A percentile compares a stretch with the other conserved stretches of the same genome.
phyloP scores from a whole-genome alignment of 257 asterid genomes.

The Galeopsis tetrahit region DNA sequence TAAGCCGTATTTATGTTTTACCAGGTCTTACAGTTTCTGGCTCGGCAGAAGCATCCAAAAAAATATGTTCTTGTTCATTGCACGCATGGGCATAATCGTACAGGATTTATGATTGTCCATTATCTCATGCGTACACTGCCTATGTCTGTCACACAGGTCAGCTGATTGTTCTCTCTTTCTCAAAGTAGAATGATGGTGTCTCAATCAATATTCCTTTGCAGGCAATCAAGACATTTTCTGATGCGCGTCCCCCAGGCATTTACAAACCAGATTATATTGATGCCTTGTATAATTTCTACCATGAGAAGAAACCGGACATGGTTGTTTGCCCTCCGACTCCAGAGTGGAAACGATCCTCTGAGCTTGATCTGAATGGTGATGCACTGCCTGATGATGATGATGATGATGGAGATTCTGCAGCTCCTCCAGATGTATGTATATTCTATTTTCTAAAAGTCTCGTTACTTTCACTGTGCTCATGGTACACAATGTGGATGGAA shows the following conservation, averaged over 20 bases:
- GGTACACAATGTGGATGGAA: slow-evolving; percentile 18
- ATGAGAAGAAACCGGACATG: slow-evolving; percentile 84
- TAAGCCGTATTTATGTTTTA: slow-evolving; percentile 23
- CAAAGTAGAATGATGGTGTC: slow-evolving; percentile 12
- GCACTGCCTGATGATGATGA: slow-evolving; percentile 94
- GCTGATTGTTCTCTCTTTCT: slow-evolving; percentile 32
- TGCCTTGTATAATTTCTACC: slow-evolving; percentile 83
- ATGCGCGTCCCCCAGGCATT: slow-evolving; percentile 97
- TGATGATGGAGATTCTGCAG: slow-evolving; percentile 75
- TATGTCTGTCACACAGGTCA: slow-evolving; percentile 84
- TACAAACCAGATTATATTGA: slow-evolving; percentile 92
- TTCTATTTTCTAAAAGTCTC: not conserved
- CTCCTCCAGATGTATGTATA: slow-evolving; percentile 56
- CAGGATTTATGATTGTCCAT: slow-evolving; percentile 95
- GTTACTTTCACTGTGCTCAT: slow-evolving; percentile 14
- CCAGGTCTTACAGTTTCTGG: slow-evolving; percentile 85
- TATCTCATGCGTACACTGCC: slow-evolving; percentile 85
- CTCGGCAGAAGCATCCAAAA: slow-evolving; percentile 73
- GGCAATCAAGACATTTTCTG: slow-evolving; percentile 86
- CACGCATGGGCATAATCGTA: slow-evolving; percentile 99
- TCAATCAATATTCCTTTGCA: slow-evolving; percentile 37
- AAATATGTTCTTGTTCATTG: slow-evolving; percentile 91
- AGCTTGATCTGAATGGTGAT: slow-evolving; percentile 94
- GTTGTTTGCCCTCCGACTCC: slow-evolving; percentile 88
- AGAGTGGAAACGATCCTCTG: slow-evolving; percentile 93